phyloP scores from a whole-genome alignment of 345 rosid species.

The Rhodomyrtus tomentosa region DNA sequence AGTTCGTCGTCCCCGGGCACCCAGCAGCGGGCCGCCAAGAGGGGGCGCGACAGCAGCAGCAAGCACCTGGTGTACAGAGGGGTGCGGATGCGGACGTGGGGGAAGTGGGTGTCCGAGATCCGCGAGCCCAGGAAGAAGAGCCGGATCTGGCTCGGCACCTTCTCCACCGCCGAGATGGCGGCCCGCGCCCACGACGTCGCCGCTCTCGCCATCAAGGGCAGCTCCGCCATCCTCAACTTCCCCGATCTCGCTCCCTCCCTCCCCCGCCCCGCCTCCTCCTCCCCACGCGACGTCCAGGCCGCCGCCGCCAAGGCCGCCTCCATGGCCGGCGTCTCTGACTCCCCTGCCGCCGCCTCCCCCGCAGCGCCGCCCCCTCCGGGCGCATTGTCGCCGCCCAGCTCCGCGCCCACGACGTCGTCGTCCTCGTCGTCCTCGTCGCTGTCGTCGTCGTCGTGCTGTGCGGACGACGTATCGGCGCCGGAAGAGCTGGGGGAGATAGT shows the following conservation, averaged over 20 bases:
- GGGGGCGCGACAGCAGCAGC: conserved; percentile 6
- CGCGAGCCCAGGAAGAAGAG: conserved; percentile 88
- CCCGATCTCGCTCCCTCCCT: conserved; percentile 61
- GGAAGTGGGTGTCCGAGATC: conserved; percentile 99
- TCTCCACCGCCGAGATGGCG: conserved; percentile 86
- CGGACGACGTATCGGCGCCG: conserved; percentile 8
- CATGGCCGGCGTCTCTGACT: conserved; percentile 23
- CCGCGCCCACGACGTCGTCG: not conserved
- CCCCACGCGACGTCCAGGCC: conserved; percentile 84
- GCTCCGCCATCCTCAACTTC: conserved; percentile 74
- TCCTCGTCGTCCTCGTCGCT: not conserved
- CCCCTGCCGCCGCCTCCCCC: not conserved
- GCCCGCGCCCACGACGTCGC: conserved; percentile 99
- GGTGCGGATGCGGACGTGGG: conserved; percentile 91
- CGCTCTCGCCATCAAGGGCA: conserved; percentile 73
- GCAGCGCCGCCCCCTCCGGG: not conserved
- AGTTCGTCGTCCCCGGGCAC: not conserved
- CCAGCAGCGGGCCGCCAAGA: not conserved
- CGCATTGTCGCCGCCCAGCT: not conserved
- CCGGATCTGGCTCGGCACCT: conserved; percentile 97
- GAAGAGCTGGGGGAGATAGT: conserved; percentile 81
- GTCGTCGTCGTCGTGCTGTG: not conserved
- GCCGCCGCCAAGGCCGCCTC: conserved; percentile 89
- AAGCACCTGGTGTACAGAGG: conserved; percentile 66
- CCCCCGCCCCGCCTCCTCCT: conserved; percentile 67